phyloP scores from a whole-genome alignment of 306 rosid species.

The Luffa aegyptiaca region DNA sequence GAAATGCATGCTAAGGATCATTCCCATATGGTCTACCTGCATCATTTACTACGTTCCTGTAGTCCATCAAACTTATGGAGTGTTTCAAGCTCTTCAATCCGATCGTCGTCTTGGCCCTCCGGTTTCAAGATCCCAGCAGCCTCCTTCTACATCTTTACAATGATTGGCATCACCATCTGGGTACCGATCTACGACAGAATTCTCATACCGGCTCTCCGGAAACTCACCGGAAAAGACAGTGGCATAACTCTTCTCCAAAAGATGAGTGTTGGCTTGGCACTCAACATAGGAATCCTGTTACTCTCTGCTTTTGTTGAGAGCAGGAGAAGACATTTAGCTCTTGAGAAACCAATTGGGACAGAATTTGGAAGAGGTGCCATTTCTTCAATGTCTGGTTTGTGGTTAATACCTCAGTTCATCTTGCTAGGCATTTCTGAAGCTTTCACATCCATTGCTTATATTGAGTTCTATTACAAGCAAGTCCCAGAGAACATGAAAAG shows the following conservation, averaged over 20 bases:
- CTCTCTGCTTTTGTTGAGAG: constrained; percentile 24
- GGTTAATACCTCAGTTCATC: constrained; percentile 30
- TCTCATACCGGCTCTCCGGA: constrained; percentile 15
- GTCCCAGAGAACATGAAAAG: constrained; percentile 36
- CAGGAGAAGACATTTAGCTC: constrained; percentile 15
- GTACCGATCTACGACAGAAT: constrained; percentile 27
- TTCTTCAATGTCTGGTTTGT: constrained; percentile 24
- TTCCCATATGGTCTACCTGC: constrained; percentile 38
- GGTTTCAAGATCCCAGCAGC: constrained; percentile 25
- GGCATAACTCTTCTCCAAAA: constrained; percentile 30
- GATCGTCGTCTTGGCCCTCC: constrained; percentile 38
- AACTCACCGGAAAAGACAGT: constrained; percentile 19
- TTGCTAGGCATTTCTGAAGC: constrained; percentile 25
- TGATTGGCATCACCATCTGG: constrained; percentile 22
- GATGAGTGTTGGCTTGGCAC: constrained; percentile 27
- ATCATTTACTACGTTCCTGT: constrained; percentile 25
- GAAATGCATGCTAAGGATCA: constrained; percentile 21
- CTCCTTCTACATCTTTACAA: constrained; percentile 5
- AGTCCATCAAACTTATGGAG: constrained; percentile 14
- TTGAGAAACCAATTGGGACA: constrained; percentile 8
- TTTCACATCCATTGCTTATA: constrained; percentile 7
- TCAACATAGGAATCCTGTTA: constrained; percentile 14
- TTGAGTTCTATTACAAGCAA: constrained; percentile 30
- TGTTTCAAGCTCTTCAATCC: constrained; percentile 7
- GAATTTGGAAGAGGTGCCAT: constrained; percentile 18